A percentile compares a stretch with the other conserved stretches of the same genome.
phyloP scores from a whole-genome alignment of 2,329 filamentous ascomycete species.

The Claviceps lovelessii region DNA sequence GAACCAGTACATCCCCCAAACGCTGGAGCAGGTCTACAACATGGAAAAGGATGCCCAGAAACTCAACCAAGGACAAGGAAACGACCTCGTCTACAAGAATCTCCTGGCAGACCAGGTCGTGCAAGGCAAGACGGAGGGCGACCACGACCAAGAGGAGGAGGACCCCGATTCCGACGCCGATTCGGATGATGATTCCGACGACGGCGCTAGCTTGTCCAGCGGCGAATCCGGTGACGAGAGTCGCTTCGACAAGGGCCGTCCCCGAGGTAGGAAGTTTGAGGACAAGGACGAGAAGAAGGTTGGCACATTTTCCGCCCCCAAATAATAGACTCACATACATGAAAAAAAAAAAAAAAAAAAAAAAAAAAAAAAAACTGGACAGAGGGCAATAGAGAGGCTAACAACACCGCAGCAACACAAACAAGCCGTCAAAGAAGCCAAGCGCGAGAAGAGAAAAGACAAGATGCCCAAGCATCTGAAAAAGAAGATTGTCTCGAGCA shows the following conservation, averaged over 20 bases:
- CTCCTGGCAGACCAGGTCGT: slow-evolving; percentile 60
- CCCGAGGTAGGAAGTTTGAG: slow-evolving; percentile 72
- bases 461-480: slow-evolving; percentile 97
- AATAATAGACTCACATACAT: too few relatives aligned
- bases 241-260: slow-evolving; percentile 49
- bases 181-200: slow-evolving; percentile 30
- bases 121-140: slow-evolving; percentile 21
- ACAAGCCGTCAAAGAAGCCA: slow-evolving; percentile 82
- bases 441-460: slow-evolving; percentile 79
- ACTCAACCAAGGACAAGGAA: slow-evolving; percentile 57
- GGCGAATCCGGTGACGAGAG: slow-evolving; percentile 34
- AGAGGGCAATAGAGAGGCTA: too few relatives aligned
- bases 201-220: slow-evolving; percentile 32
- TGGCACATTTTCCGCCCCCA: slow-evolving; percentile 8
- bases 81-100: slow-evolving; percentile 71
- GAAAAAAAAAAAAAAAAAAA: neutral
- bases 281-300: slow-evolving; percentile 83
- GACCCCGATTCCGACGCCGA: slow-evolving; percentile 23
- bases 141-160: slow-evolving; percentile 26
- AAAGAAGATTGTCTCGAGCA: slow-evolving; percentile 62
- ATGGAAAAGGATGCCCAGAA: slow-evolving; percentile 79
- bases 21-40: slow-evolving; percentile 89
- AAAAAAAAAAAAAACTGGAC: too few relatives aligned
- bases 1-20: slow-evolving; percentile 93
- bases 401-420: slow-evolving; percentile 48